Evolutionary conservation across 805 yeast species (phyloP).

Genomic region (Ogataea zsoltii): DNA sequence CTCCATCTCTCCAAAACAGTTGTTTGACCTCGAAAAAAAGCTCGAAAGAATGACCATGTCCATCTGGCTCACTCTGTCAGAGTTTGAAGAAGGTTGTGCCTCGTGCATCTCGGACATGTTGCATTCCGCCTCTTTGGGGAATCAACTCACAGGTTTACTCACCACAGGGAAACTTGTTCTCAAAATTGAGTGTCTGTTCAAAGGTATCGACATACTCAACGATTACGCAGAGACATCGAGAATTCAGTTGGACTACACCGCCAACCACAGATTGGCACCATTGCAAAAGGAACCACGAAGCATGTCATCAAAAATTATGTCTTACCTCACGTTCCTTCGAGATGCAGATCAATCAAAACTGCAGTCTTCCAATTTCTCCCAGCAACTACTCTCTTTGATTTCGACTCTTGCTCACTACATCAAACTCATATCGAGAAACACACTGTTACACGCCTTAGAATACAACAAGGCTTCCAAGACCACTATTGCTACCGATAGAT

Average conservation of each 20-base stretch:
- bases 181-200: slow-evolving; percentile 74
- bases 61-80: slow-evolving; percentile 86
- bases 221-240: slow-evolving; percentile 23
- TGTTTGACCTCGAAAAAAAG: slow-evolving; percentile 59
- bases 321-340: slow-evolving; percentile 79
- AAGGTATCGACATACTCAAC: slow-evolving; percentile 60
- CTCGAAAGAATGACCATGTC: slow-evolving; percentile 58
- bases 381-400: slow-evolving; percentile 74
- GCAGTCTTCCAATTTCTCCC: slow-evolving; percentile 45
- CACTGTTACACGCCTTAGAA: slow-evolving; percentile 75
- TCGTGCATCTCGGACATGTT: slow-evolving; percentile 90
- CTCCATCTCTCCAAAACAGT: slow-evolving; percentile 44
- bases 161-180: slow-evolving; percentile 73
- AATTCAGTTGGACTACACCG: slow-evolving; percentile 23
- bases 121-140: slow-evolving; percentile 73
- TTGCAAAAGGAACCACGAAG: slow-evolving; percentile 73
- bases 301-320: slow-evolving; percentile 85
- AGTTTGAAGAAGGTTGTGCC: slow-evolving; percentile 89
- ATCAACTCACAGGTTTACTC: slow-evolving; percentile 63
- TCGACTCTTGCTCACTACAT: slow-evolving; percentile 92
- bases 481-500: slow-evolving; percentile 61
- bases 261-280: slow-evolving; percentile 35
- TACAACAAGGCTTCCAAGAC: slow-evolving; percentile 58
- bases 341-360: slow-evolving; percentile 45
- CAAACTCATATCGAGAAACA: slow-evolving; percentile 78